Percentiles rank a stretch among this genome's conserved stretches.
Evolutionary conservation across 495 filamentous ascomycete genomes (phyloP).

Genomic region (Hyphodiscus hymeniophilus): DNA sequence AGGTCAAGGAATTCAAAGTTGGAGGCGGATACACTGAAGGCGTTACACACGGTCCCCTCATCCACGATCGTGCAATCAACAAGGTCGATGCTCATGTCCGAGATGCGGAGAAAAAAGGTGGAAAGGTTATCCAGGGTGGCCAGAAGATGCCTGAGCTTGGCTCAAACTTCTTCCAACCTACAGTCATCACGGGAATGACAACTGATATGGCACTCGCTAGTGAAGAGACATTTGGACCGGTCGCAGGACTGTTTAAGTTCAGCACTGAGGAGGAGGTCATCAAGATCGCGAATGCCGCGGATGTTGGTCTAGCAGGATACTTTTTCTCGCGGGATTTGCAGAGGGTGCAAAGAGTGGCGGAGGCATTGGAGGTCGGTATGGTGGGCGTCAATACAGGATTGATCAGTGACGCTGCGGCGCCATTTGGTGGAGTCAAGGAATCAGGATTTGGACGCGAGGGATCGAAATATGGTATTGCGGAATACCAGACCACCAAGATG

Average conservation of each 20-base stretch:
- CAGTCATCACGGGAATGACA: constrained; percentile 73
- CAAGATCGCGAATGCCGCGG: constrained; percentile 62
- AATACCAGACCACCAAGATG: constrained; percentile 83
- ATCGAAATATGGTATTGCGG: constrained; percentile 82
- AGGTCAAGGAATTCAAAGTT: constrained; percentile 69
- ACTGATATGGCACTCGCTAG: constrained; percentile 66
- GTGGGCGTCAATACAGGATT: constrained; percentile 80
- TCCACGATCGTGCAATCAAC: constrained; percentile 62
- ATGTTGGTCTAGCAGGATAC: constrained; percentile 80
- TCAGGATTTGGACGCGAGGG: constrained; percentile 91
- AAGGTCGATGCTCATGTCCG: constrained; percentile 75
- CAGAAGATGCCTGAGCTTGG: constrained; percentile 56
- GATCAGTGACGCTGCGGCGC: constrained; percentile 72
- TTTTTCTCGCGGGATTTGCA: constrained; percentile 73
- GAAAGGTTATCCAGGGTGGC: constrained; percentile 61
- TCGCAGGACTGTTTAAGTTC: constrained; percentile 78
- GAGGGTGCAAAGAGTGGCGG: constrained; percentile 67
- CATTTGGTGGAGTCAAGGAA: constrained; percentile 91
- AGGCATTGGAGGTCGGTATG: constrained; percentile 86
- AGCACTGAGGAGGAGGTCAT: constrained; percentile 78
- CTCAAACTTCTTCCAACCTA: constrained; percentile 73
- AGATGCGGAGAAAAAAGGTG: constrained; percentile 71
- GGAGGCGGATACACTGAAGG: constrained; percentile 65
- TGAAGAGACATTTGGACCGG: constrained; percentile 86
- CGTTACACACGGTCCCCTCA: constrained; percentile 75